phyloP scores from a whole-genome alignment of 2,329 filamentous ascomycete species.

The Alternaria angustiovoidea region DNA sequence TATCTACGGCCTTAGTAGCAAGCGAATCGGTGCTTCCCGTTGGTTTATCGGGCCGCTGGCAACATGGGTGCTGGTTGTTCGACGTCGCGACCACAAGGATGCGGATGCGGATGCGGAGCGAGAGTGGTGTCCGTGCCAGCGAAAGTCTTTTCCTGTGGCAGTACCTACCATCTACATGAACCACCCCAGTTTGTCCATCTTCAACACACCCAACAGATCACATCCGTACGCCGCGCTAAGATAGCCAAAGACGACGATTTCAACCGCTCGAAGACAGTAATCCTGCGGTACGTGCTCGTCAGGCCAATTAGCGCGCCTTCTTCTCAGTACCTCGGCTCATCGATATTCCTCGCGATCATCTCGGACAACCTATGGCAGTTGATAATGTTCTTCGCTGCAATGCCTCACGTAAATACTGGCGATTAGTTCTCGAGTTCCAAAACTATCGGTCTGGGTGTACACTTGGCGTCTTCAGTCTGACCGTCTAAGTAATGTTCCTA shows the following conservation, averaged over 20 bases:
- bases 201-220: neutral
- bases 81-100: neutral
- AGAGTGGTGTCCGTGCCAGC: neutral
- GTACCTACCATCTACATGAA: neutral
- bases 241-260: neutral
- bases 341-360: neutral
- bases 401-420: neutral
- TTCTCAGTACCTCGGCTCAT: neutral
- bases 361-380: neutral
- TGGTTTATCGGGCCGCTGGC: neutral
- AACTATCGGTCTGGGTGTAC: neutral
- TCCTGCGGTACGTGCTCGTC: neutral
- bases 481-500: neutral
- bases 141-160: neutral
- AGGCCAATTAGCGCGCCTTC: neutral
- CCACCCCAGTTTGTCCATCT: neutral
- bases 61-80: neutral
- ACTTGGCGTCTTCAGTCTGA: neutral
- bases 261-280: neutral
- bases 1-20: neutral
- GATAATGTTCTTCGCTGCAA: neutral
- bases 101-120: constrained; percentile 1
- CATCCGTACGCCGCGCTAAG: neutral
- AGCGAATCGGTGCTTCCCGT: neutral
- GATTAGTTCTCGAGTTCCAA: neutral